These are phyloP conservation scores for Aspergillus ostianus DNA, from an alignment of 495 filamentous ascomycete species.

Conservation along the genomic window DNA sequence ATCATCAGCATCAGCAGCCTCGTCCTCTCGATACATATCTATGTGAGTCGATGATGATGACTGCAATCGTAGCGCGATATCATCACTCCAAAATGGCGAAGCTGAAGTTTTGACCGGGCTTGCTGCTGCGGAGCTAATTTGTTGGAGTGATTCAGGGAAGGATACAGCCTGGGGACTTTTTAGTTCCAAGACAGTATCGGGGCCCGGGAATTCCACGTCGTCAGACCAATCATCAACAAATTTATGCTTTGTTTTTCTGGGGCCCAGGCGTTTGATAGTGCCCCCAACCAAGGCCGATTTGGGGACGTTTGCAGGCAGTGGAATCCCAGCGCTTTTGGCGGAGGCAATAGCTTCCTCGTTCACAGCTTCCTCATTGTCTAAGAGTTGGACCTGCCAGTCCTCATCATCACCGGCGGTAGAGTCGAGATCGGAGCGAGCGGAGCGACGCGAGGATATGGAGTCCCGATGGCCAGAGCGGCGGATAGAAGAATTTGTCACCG, in stretches of 20 bases:
- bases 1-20: conserved; percentile 62
- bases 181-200: conserved; percentile 59
- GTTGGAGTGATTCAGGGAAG: conserved; percentile 68
- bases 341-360: conserved; percentile 82
- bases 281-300: conserved; percentile 90
- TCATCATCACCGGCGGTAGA: conserved; percentile 71
- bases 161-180: conserved; percentile 55
- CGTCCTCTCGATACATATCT: conserved; percentile 61
- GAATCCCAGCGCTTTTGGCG: conserved; percentile 85
- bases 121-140: conserved; percentile 52
- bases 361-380: conserved; percentile 74
- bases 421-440: conserved; percentile 76
- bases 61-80: conserved; percentile 25
- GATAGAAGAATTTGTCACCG: conserved; percentile 47
- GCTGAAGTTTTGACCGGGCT: conserved; percentile 38
- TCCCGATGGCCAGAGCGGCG: conserved; percentile 61
- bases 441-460: conserved; percentile 73
- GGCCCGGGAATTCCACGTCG: conserved; percentile 77
- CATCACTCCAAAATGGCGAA: conserved; percentile 33
- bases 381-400: conserved; percentile 78
- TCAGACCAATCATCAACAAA: conserved; percentile 88
- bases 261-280: conserved; percentile 88
- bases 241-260: conserved; percentile 71
- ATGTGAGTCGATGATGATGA: conserved; percentile 37
- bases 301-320: conserved; percentile 86